phyloP scores from a whole-genome alignment of 495 filamentous ascomycete species.

The Aspergillus conjunctus region DNA sequence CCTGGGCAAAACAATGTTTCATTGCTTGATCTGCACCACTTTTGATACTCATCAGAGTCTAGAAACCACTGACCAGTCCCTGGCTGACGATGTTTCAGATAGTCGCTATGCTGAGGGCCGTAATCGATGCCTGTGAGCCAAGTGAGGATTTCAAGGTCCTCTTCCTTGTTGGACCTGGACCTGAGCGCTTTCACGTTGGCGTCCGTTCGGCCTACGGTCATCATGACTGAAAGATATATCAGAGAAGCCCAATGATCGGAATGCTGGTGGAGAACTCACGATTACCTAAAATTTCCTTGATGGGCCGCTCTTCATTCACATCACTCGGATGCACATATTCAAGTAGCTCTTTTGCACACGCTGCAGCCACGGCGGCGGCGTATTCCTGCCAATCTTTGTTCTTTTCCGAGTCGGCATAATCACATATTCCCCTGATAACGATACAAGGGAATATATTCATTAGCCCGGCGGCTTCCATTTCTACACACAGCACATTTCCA shows the following conservation, averaged over 20 bases:
- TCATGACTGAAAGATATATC: neutral
- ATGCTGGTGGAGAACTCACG: neutral
- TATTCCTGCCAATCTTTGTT: conserved; percentile 40
- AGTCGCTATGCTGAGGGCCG: conserved; percentile 22
- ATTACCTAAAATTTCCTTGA: neutral
- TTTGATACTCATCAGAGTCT: conserved; percentile 33
- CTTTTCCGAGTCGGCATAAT: conserved; percentile 46
- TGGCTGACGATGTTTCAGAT: conserved; percentile 25
- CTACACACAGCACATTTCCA: neutral
- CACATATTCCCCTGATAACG: conserved; percentile 41
- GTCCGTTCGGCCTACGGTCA: conserved; percentile 1
- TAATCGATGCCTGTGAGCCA: conserved; percentile 27
- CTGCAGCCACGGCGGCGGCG: conserved; percentile 27
- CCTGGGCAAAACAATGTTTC: conserved; percentile 49
- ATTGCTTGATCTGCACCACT: conserved; percentile 31
- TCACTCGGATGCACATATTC: neutral
- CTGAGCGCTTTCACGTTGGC: conserved; percentile 5
- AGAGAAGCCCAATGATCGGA: neutral
- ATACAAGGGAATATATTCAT: conserved; percentile 22
- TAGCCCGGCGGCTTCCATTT: neutral
- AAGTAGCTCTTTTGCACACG: neutral
- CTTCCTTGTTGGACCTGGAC: conserved; percentile 8
- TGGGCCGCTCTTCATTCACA: neutral
- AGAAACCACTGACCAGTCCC: conserved; percentile 51
- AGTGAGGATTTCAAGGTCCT: conserved; percentile 15